phyloP scores from a whole-genome alignment of 306 rosid genomes.

The Quercus gilva region DNA sequence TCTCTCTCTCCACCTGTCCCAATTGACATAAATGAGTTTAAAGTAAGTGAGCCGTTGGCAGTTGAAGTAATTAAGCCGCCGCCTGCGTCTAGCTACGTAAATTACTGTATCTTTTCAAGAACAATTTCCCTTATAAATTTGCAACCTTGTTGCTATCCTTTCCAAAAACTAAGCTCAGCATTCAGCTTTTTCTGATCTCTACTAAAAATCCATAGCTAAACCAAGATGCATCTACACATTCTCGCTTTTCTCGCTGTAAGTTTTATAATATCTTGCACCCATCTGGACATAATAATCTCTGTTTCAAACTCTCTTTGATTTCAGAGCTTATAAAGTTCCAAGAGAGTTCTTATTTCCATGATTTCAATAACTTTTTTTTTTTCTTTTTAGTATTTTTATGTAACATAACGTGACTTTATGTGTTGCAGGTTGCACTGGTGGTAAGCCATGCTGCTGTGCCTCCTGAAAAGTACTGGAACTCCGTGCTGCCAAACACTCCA shows the following conservation, averaged over 20 bases:
- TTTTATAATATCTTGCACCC: not conserved
- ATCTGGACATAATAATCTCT: not conserved
- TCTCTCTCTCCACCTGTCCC: constrained; percentile 33
- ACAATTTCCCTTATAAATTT: constrained; percentile 31
- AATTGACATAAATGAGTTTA: constrained; percentile 11
- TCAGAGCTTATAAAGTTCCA: not conserved
- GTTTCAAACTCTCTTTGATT: not conserved
- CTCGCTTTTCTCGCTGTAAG: constrained; percentile 54
- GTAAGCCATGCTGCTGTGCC: constrained; percentile 55
- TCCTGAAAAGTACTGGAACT: constrained; percentile 67
- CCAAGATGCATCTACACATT: constrained; percentile 36
- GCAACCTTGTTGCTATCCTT: not conserved
- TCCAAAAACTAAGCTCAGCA: not conserved
- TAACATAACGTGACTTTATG: not conserved
- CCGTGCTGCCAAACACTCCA: constrained; percentile 55
- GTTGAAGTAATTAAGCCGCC: constrained; percentile 46
- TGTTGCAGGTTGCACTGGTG: constrained; percentile 40
- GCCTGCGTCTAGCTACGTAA: not conserved
- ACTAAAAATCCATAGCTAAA: constrained; percentile 16
- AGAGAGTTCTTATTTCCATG: not conserved
- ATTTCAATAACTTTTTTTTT: not conserved
- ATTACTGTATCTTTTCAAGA: constrained; percentile 1
- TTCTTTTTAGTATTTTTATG: not conserved
- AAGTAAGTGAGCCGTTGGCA: constrained; percentile 38
- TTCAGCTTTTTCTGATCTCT: constrained; percentile 2